A percentile compares a stretch with the other conserved stretches of the same genome.
Evolutionary conservation across 345 rosid genomes (phyloP).

Genomic region (Brassica cretica): DNA sequence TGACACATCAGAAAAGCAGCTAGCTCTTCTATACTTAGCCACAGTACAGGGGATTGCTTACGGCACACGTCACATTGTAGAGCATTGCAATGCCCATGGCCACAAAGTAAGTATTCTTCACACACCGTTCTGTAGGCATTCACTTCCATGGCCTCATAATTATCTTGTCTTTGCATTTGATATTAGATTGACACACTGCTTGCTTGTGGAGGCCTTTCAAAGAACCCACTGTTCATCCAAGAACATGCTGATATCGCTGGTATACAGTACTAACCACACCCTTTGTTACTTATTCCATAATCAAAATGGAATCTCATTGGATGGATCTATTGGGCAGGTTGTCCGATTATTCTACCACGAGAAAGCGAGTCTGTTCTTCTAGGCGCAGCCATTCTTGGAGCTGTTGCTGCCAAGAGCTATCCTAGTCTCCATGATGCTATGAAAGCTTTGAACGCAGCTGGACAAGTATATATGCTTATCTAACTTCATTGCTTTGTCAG

Average conservation of each 20-base stretch:
- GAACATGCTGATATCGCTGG: conserved; percentile 89
- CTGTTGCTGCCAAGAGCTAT: conserved; percentile 76
- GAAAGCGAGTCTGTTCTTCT: conserved; percentile 86
- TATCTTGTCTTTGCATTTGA: conserved; percentile 24
- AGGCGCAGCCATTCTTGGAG: conserved; percentile 96
- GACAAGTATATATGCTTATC: conserved; percentile 54
- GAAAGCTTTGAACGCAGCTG: conserved; percentile 85
- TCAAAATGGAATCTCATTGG: neutral
- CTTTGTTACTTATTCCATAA: neutral
- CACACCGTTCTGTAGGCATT: neutral
- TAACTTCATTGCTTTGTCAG: neutral
- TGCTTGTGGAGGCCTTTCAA: conserved; percentile 98
- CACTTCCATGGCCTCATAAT: neutral
- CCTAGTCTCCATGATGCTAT: conserved; percentile 72
- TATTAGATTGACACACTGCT: conserved; percentile 79
- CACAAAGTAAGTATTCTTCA: conserved; percentile 59
- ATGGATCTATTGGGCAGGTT: conserved; percentile 51
- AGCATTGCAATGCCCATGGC: conserved; percentile 91
- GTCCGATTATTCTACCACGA: conserved; percentile 82
- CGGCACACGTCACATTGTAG: conserved; percentile 90
- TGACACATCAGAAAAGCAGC: conserved; percentile 74
- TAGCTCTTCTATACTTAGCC: conserved; percentile 87
- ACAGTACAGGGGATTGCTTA: conserved; percentile 83
- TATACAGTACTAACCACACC: conserved; percentile 40
- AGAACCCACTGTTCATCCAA: conserved; percentile 75